Evolutionary conservation across 1,284 basidiomycete genomes (phyloP).

Genomic region (Sutorius eximius): DNA sequence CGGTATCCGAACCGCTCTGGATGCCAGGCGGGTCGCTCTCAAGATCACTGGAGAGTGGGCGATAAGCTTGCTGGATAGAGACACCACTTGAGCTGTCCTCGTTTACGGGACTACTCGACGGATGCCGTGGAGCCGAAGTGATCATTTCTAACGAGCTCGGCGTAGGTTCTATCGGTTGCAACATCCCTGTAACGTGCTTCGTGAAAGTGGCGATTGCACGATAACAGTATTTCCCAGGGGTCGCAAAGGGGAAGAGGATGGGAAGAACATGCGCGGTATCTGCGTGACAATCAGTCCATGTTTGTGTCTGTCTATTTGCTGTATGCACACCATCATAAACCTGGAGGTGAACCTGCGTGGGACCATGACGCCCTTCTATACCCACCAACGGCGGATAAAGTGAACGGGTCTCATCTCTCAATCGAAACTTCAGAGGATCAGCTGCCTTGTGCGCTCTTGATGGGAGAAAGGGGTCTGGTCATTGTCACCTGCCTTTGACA

Average conservation of each 20-base stretch:
- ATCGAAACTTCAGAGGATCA: slow-evolving; percentile 72
- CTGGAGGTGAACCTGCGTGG: slow-evolving; percentile 92
- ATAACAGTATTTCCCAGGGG: slow-evolving; percentile 77
- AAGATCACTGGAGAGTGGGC: slow-evolving; percentile 10
- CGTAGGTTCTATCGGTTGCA: slow-evolving; percentile 4
- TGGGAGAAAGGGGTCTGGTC: not conserved
- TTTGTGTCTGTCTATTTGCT: not conserved
- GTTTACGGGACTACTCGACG: slow-evolving; percentile 2
- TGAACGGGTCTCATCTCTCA: slow-evolving; percentile 57
- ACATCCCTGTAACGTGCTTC: slow-evolving; percentile 59
- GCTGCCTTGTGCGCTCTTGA: slow-evolving; percentile 90
- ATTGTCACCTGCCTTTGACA: not conserved
- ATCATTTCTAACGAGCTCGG: slow-evolving; percentile 16
- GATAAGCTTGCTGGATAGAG: slow-evolving; percentile 2
- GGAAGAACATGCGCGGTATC: slow-evolving; percentile 78
- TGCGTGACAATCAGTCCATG: slow-evolving; percentile 26
- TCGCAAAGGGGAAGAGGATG: slow-evolving; percentile 80
- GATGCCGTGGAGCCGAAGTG: not conserved
- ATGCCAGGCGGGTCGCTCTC: not conserved
- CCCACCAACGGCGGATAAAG: slow-evolving; percentile 67
- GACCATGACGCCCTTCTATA: slow-evolving; percentile 61
- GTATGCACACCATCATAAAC: slow-evolving; percentile 65
- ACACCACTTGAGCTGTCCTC: not conserved
- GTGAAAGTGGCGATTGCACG: slow-evolving; percentile 69
- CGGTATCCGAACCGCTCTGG: not conserved